Percentiles rank a stretch among this genome's conserved stretches.
phyloP scores from a whole-genome alignment of 2,329 filamentous ascomycete genomes.

The Lachnum nothofagi region DNA sequence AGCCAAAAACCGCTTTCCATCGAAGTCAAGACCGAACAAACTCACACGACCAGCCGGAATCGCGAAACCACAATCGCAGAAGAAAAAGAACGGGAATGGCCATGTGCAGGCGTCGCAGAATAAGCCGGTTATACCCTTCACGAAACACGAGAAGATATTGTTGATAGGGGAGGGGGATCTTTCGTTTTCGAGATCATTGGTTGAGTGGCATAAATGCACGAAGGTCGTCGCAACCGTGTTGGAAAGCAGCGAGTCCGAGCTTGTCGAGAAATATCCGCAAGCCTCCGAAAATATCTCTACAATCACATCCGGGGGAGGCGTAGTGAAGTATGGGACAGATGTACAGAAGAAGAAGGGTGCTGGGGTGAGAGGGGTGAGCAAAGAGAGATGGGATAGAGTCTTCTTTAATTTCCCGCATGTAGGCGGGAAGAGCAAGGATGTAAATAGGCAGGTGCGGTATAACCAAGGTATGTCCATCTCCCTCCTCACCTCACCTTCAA shows the following conservation, averaged over 20 bases:
- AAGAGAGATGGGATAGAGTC: conserved; percentile 63
- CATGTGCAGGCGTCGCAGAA: conserved; percentile 29
- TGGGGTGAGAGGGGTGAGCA: conserved; percentile 20
- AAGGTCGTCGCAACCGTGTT: conserved; percentile 65
- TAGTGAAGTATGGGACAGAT: conserved; percentile 60
- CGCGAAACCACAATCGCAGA: conserved; percentile 12
- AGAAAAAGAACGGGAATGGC: conserved; percentile 5
- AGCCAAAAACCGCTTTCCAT: conserved; percentile 8
- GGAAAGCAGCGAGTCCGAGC: conserved; percentile 51
- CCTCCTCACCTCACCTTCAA: background rate
- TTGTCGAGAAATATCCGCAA: conserved; percentile 71
- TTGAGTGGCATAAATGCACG: conserved; percentile 59
- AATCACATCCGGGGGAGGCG: conserved; percentile 42
- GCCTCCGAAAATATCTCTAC: conserved; percentile 53
- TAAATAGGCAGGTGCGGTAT: conserved; percentile 87
- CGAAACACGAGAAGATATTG: conserved; percentile 61
- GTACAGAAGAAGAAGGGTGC: conserved; percentile 53
- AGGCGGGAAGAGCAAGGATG: conserved; percentile 84
- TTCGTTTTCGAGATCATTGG: conserved; percentile 66
- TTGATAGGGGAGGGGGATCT: conserved; percentile 78
- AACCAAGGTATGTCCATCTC: conserved; percentile 57
- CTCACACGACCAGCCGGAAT: conserved; percentile 15
- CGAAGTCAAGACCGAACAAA: background rate
- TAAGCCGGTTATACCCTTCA: conserved; percentile 62
- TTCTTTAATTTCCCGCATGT: conserved; percentile 98